A percentile compares a stretch with the other conserved stretches of the same genome.
Conservation (phyloP, 495 filamentous ascomycete species). For the Aspergillus biplanus region DNA sequence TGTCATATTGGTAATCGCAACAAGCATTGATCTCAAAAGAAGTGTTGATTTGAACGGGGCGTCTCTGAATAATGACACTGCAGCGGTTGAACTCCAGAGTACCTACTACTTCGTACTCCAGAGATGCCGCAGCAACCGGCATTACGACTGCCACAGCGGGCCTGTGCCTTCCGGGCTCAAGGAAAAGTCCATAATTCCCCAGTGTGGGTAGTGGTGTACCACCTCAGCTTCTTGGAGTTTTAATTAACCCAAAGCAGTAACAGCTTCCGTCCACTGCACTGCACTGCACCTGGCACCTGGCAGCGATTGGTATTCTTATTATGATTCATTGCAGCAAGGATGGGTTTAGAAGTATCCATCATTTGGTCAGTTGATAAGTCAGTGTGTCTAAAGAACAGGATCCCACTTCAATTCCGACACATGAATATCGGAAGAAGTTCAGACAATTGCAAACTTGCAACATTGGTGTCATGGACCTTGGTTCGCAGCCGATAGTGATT, state of each 20-base stretch:
- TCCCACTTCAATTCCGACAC: neutral
- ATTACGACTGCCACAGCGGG: neutral
- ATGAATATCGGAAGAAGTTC: no score
- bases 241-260: neutral
- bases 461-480: neutral
- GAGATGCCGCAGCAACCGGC: slow-evolving; percentile 6
- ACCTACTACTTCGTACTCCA: neutral
- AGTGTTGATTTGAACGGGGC: neutral
- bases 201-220: neutral
- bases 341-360: neutral
- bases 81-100: neutral
- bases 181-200: no score
- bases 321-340: neutral
- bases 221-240: neutral
- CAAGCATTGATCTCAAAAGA: neutral
- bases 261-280: neutral
- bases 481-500: neutral
- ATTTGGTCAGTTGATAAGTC: neutral
- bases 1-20: no score
- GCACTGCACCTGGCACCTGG: no score
- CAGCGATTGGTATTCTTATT: neutral
- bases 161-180: neutral
- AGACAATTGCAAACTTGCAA: neutral
- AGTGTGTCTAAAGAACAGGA: slow-evolving; percentile 1
- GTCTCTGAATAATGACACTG: neutral